Percentiles rank a stretch among this genome's conserved stretches.
Evolutionary conservation across 2,329 filamentous ascomycete genomes (phyloP).

Genomic region (Hymenoscyphus linearis): DNA sequence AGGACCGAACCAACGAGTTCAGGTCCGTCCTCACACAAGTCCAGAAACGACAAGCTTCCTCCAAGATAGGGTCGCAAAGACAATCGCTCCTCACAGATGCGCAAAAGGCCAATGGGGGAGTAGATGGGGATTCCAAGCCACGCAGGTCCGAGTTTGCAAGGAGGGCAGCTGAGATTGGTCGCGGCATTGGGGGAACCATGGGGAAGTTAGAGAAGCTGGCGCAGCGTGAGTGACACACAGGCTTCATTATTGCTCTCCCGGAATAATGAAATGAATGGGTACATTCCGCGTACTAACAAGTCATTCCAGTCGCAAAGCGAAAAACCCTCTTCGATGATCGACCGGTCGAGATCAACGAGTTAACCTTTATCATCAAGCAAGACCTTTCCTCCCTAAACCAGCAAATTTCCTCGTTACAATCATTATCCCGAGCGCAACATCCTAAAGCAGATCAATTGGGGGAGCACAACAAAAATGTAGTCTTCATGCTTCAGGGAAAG

Average conservation of each 20-base stretch:
- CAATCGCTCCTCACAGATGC: constrained; percentile 73
- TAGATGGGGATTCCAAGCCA: constrained; percentile 40
- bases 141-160: constrained; percentile 86
- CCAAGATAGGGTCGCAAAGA: constrained; percentile 73
- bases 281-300: background rate
- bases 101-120: constrained; percentile 59
- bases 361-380: constrained; percentile 97
- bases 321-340: constrained; percentile 97
- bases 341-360: constrained; percentile 92
- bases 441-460: constrained; percentile 74
- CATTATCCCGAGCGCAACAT: constrained; percentile 71
- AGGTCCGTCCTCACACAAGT: constrained; percentile 82
- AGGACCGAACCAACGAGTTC: constrained; percentile 96
- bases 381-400: constrained; percentile 81
- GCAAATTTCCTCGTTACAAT: constrained; percentile 79
- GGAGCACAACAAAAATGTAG: constrained; percentile 97
- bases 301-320: constrained; percentile 70
- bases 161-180: constrained; percentile 84
- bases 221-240: constrained; percentile 51
- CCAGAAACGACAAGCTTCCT: constrained; percentile 70
- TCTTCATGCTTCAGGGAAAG: constrained; percentile 84
- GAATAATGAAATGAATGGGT: background rate
- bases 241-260: background rate
- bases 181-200: constrained; percentile 88
- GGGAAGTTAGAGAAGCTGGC: constrained; percentile 91